Conservation (phyloP, 2,329 filamentous ascomycete species). For the Arthrinium puccinioides region DNA sequence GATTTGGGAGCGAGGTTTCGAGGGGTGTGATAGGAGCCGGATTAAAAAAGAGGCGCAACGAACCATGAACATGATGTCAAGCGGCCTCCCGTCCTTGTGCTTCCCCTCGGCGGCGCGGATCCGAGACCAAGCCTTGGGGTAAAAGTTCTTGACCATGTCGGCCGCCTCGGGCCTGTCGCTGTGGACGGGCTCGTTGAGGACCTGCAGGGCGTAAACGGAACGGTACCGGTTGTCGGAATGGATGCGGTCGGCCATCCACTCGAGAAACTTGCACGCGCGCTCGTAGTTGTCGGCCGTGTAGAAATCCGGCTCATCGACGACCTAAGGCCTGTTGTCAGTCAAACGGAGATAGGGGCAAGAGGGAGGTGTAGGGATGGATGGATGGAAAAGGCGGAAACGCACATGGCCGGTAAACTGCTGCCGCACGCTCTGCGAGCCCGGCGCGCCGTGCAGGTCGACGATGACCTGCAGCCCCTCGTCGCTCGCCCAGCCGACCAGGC, state of each 20-base stretch:
- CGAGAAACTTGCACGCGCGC: slow-evolving; percentile 38
- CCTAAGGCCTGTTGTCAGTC: background rate
- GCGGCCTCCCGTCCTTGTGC: slow-evolving; percentile 25
- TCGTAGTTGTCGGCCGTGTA: slow-evolving; percentile 42
- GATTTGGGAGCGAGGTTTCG: too few species aligned
- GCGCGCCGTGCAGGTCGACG: slow-evolving; percentile 39
- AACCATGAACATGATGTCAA: slow-evolving; percentile 36
- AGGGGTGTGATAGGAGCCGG: background rate
- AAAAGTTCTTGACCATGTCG: slow-evolving; percentile 32
- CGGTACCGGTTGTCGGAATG: slow-evolving; percentile 34
- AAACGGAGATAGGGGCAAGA: background rate
- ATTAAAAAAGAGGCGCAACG: too few species aligned
- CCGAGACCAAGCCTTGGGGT: slow-evolving; percentile 33
- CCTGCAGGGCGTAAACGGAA: slow-evolving; percentile 42
- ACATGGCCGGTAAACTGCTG: slow-evolving; percentile 35
- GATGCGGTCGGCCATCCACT: slow-evolving; percentile 38
- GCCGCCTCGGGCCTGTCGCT: slow-evolving; percentile 19
- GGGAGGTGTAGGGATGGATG: too few species aligned
- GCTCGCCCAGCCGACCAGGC: slow-evolving; percentile 34
- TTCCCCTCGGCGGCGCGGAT: slow-evolving; percentile 36
- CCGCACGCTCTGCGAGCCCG: slow-evolving; percentile 31
- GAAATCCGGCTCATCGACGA: slow-evolving; percentile 30
- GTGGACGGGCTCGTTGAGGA: slow-evolving; percentile 42
- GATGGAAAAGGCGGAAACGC: background rate
- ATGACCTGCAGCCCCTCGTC: slow-evolving; percentile 40